Conservation (phyloP, 805 yeast genomes). For the Metschnikowia koreensis region DNA sequence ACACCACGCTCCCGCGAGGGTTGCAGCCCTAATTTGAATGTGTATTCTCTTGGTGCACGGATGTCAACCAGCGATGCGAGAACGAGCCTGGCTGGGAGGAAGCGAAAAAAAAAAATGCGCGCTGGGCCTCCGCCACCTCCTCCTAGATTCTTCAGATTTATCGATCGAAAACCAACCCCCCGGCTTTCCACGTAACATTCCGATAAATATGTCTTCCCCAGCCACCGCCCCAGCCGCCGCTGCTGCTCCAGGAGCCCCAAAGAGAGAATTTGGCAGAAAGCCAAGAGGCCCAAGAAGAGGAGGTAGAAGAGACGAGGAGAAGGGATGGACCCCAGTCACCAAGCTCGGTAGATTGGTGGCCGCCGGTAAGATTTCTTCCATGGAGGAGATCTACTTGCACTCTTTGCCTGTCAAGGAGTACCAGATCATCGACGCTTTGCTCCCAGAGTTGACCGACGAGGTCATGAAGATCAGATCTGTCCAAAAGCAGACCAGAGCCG, state of each 20-base stretch:
- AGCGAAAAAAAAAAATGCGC: conserved; percentile 4
- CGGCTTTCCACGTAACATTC: conserved; percentile 74
- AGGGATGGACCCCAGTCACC: conserved; percentile 99
- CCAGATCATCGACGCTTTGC: conserved; percentile 96
- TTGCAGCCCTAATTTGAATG: neutral
- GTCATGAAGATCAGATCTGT: conserved; percentile 99
- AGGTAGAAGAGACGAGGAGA: conserved; percentile 87
- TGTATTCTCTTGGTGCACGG: neutral
- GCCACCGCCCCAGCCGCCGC: conserved; percentile 18
- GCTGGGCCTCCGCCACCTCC: neutral
- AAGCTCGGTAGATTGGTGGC: conserved; percentile 99
- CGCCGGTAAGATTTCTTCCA: conserved; percentile 94
- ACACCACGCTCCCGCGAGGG: neutral
- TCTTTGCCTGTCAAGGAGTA: conserved; percentile 98
- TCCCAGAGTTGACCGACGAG: conserved; percentile 95
- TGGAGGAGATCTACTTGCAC: conserved; percentile 99
- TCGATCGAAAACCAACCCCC: conserved; percentile 70
- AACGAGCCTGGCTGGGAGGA: neutral
- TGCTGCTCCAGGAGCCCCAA: conserved; percentile 38
- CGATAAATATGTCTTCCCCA: conserved; percentile 53
- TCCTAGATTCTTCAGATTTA: conserved; percentile 22
- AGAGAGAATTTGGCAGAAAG: conserved; percentile 60
- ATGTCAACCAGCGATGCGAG: neutral
- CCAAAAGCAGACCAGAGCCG: conserved; percentile 99
- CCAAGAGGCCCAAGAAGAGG: conserved; percentile 38